Evolutionary conservation across 2,329 filamentous ascomycete genomes (phyloP).

Genomic region (Aspergillus phoenicis): DNA sequence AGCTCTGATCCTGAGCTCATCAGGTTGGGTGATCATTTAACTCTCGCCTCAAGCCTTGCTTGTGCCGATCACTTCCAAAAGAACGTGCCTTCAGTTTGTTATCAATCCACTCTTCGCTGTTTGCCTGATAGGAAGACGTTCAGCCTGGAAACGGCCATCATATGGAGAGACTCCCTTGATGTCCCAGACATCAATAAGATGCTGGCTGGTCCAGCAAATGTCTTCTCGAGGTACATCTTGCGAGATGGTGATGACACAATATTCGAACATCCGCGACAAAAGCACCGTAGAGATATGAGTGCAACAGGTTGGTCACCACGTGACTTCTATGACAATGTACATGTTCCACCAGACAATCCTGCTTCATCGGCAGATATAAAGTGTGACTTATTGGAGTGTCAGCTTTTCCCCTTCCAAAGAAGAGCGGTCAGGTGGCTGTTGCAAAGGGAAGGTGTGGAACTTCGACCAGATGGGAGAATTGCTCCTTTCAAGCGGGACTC

Average conservation of each 20-base stretch:
- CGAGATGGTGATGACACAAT: constrained; percentile 20
- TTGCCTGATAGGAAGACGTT: constrained; percentile 25
- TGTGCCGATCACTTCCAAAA: constrained; percentile 31
- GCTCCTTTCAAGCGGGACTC: constrained; percentile 18
- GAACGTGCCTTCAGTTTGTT: constrained; percentile 30
- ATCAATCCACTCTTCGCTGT: constrained; percentile 33
- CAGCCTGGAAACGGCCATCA: constrained; percentile 32
- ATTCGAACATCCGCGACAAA: not conserved
- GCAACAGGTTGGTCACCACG: constrained; percentile 35
- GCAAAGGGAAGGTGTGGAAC: constrained; percentile 44
- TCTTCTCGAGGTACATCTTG: constrained; percentile 36
- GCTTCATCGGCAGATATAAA: constrained; percentile 38
- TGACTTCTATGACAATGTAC: constrained; percentile 53
- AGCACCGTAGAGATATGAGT: not conserved
- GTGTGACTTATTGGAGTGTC: constrained; percentile 38
- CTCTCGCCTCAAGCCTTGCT: constrained; percentile 22
- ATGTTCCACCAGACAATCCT: constrained; percentile 43
- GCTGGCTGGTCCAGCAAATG: constrained; percentile 18
- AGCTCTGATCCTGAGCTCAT: constrained; percentile 20
- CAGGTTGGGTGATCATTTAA: constrained; percentile 28
- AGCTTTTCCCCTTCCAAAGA: constrained; percentile 53
- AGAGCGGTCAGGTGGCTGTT: constrained; percentile 52
- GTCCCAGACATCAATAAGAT: constrained; percentile 26
- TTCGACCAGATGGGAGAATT: constrained; percentile 36
- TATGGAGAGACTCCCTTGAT: constrained; percentile 41